Base-by-base conservation (phyloP, 1,139 yeast species). In the Trichomonascaceae sp. region DNA sequence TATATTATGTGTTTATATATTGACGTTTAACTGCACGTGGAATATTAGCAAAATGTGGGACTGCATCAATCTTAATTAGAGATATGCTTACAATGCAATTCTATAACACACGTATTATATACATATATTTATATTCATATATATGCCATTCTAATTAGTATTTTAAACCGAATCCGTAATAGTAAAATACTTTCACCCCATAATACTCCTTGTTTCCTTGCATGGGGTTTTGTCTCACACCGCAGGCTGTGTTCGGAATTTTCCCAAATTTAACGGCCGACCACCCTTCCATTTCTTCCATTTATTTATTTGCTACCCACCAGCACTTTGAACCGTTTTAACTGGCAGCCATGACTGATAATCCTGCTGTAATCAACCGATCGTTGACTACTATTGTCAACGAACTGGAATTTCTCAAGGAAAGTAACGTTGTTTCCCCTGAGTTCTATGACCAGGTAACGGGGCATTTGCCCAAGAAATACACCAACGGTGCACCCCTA, bases 401-500 rank as follows among this genome's bases (percentile, higher is more conserved):
- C 12, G 87, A 90, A 67, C 79, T 90, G 52, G 96, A 88, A 68
- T 89, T 89, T 67, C 75, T 90, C 53, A 74, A 73, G 53, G 96
- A 88, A 63, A 85, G 95, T 0, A 83, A 84, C 48, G 95, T 88
- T 51, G 82, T 90, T 55, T 76, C 84, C 27, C 79, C 80, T 43
- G 77, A 72, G 2, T 78, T 85, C 54, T 85, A 70, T 64, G 72
- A 81, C 20, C 78, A 81, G 56, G 72, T 89, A 27, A 61, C 73
- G 53, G 63, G 63, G 9, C 72, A 82, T 2, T 73, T 90, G 47
- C 96, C 96, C 3, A 69, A 69, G 10, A 80, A 78, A 61, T 85
- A 82, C 67, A 71, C 75, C 24, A 76, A 79, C 48, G 87, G 83
- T 24, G 70, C 77, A 69, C 63, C 77, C 4, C 81, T 88, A 7